Evolutionary conservation across 106 monocot species (phyloP), one percentile per base, ranked within the genome.

Genomic region (Agapanthus africanus): DNA sequence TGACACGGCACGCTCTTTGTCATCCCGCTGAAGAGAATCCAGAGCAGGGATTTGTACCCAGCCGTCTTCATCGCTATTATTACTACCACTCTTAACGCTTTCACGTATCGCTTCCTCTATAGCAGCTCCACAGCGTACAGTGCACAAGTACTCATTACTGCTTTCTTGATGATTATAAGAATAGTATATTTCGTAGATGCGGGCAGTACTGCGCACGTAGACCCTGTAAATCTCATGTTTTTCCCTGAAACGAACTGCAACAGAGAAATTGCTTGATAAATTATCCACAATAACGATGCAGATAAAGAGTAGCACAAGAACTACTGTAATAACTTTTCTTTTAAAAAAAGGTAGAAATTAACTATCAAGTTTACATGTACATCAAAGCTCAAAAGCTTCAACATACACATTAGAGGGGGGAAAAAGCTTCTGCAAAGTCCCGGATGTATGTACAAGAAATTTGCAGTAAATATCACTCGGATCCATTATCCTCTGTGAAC

Each of bases 141-240:
- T 95, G 66, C 86, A 88, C 8, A 95, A 74, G 56, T 95, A 95
- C 44, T 91, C 91, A 46, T 81, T 86, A 35, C 49, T 75, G 50
- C 42, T 62, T 54, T 60, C 60, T 44, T 77, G 19, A 3, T 75
- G 15, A 56, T 91, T 71, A 62, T 65, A 34, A 59, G 82, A 69
- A 69, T 74, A 86, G 65, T 95, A 95, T 78, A 95, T 73, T 67
- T 95, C 95, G 79, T 76, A 95, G 28, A 84, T 68, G 61, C 84
- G 56, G 22, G 88, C 91, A 38, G 86, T 84, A 54, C 91, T 91
- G 40, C 78, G 74, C 13, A 91, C 83, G 40, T 95, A 95, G 31
- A 95, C 75, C 76, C 54, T 75, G 63, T 84, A 83, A 69, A 95
- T 78, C 70, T 91, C 86, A 65, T 82, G 73, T 37, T 76, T 91